These are phyloP conservation scores for Orbilia ellipsospora DNA, from an alignment of 2,329 filamentous ascomycete genomes.

Conservation along the genomic window DNA sequence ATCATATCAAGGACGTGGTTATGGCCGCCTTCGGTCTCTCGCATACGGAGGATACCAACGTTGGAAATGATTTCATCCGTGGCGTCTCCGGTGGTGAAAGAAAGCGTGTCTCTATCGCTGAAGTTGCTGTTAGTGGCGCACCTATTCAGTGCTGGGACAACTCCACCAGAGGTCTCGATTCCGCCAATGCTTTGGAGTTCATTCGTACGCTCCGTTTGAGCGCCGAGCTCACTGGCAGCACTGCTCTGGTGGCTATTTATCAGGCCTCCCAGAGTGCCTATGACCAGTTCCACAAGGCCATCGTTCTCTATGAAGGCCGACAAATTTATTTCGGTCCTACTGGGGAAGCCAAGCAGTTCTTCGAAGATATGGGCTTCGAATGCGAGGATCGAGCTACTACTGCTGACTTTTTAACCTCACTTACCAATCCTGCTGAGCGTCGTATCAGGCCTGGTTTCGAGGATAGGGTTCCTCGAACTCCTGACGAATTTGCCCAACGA, in stretches of 20 bases:
- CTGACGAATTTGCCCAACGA: constrained; percentile 71
- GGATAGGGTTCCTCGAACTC: constrained; percentile 69
- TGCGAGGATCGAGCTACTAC: constrained; percentile 75
- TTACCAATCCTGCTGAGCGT: constrained; percentile 72
- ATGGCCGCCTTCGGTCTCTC: constrained; percentile 78
- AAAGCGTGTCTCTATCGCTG: constrained; percentile 80
- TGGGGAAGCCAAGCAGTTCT: constrained; percentile 72
- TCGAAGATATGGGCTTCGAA: constrained; percentile 74
- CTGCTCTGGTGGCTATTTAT: constrained; percentile 76
- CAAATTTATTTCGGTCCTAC: constrained; percentile 78
- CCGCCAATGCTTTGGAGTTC: constrained; percentile 78
- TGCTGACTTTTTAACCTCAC: constrained; percentile 77
- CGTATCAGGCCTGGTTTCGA: constrained; percentile 69
- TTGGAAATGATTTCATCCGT: constrained; percentile 78
- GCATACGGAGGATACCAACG: constrained; percentile 77
- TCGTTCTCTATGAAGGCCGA: constrained; percentile 79
- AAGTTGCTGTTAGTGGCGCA: constrained; percentile 67
- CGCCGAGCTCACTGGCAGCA: constrained; percentile 72
- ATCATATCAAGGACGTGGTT: constrained; percentile 74
- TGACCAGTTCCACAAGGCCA: constrained; percentile 74
- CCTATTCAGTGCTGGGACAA: constrained; percentile 81
- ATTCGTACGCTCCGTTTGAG: constrained; percentile 74
- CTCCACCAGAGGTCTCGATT: constrained; percentile 77
- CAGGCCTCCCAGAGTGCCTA: constrained; percentile 67
- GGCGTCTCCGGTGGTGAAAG: constrained; percentile 78